Evolutionary conservation across 78 protist genomes (phyloP), one percentile per base, ranked within the genome.

Genomic region (Emiliania huxleyi): DNA sequence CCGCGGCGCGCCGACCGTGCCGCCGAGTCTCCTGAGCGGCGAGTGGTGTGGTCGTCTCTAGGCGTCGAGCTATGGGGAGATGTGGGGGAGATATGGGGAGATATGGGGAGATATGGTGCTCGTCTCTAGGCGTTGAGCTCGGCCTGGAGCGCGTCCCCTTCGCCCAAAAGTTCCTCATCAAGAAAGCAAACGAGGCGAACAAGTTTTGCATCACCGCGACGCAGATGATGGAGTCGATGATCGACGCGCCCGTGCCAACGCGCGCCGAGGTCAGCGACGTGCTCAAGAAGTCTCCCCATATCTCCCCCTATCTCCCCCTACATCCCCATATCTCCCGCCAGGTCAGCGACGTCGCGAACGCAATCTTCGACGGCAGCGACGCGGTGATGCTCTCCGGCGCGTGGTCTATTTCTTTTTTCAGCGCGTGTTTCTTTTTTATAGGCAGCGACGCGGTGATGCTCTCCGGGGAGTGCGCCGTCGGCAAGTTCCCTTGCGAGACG

Each of bases 381-480:
- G 62, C 62, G 29, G 62, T 52, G 62, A 19, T 52, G 62, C 62
- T 19, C 15, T 15, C 62, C 62, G 62, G 29, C 85, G 99, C 35
- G 98, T 98, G 62, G 99, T 97, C 77, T 97, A 92, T 19, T 91
- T 96, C 98, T 11, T 97, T 98, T 35, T 91, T 94, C 26, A 99
- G 98, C 92, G 98, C n/a, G n/a, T n/a, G n/a, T 91, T 96, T 98
- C 18, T 97, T 98, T 35, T 91, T 94, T 19, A 99, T 98, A 90
- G 98, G 98, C 44, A 95, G 98, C 12, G 98, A 97, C 95, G 92
- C 95, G 46, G 98, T 98, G 81, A 98, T 98, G 99, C 95, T 98
- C 89, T 89, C 95, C 35, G 97, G 93, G n/a, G 97, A 96, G 79
- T 95, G 96, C 21, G 97, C 97, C 23, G 71, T 85, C 49, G 97